A percentile compares a stretch with the other conserved stretches of the same genome.
Evolutionary conservation across 129 eudicot genomes (phyloP).

Genomic region (Flaveria bidentis): DNA sequence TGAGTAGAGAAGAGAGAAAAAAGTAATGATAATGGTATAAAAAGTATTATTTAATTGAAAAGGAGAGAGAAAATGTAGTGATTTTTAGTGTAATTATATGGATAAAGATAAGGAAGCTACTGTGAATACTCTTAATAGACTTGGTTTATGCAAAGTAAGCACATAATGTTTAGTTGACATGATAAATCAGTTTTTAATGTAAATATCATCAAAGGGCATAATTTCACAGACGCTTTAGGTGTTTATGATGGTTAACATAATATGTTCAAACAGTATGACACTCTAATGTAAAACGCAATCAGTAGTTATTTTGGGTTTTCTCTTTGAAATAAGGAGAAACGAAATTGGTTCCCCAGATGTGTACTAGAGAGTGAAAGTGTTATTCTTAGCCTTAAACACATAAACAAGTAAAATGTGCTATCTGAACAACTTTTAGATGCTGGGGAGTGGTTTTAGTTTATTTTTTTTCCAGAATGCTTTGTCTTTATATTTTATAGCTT

Average conservation of each 20-base stretch:
- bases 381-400: slow-evolving; percentile 4
- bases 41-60: too few relatives aligned
- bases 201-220: slow-evolving; percentile 2
- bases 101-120: too few relatives aligned
- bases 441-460: neutral
- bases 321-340: neutral
- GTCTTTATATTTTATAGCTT: neutral
- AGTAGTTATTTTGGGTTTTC: neutral
- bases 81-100: too few relatives aligned
- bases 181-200: neutral
- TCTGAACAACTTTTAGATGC: slow-evolving; percentile 6
- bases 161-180: slow-evolving; percentile 7
- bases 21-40: too few relatives aligned
- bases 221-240: neutral
- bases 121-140: too few relatives aligned
- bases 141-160: neutral
- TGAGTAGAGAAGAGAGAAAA: too few relatives aligned
- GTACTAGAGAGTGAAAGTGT: neutral
- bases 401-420: neutral
- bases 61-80: too few relatives aligned
- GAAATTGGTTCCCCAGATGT: neutral
- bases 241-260: neutral
- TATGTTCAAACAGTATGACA: slow-evolving; percentile 5
- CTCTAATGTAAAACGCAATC: neutral
- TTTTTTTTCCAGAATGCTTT: neutral